These are phyloP conservation scores for Wickerhamiella hasegawae DNA, from an alignment of 805 yeast genomes.

Conservation along the genomic window DNA sequence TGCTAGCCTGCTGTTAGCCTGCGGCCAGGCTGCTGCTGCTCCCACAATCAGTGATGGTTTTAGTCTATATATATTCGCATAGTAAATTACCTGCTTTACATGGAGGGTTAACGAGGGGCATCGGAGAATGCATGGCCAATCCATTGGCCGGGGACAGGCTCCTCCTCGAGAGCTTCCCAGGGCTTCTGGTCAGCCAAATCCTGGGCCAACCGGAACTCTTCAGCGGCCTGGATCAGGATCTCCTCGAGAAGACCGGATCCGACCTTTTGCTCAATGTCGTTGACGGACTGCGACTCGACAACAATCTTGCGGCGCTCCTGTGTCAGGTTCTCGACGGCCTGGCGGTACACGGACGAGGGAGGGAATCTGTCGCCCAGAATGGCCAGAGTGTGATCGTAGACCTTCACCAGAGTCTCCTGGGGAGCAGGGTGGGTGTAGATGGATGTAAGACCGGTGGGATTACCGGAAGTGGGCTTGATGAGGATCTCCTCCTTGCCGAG, in stretches of 20 bases:
- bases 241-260: constrained; percentile 81
- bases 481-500: constrained; percentile 23
- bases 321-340: constrained; percentile 57
- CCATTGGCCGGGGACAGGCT: constrained; percentile 75
- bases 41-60: no score
- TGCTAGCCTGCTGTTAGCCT: no score
- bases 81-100: no score
- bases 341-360: constrained; percentile 54
- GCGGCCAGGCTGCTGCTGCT: no score
- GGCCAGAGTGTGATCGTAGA: constrained; percentile 54
- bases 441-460: constrained; percentile 74
- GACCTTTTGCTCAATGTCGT: constrained; percentile 52
- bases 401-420: constrained; percentile 54
- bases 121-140: constrained; percentile 13
- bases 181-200: constrained; percentile 52
- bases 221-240: constrained; percentile 64
- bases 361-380: constrained; percentile 50
- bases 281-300: constrained; percentile 41
- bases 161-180: constrained; percentile 72
- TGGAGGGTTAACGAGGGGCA: constrained; percentile 3
- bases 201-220: constrained; percentile 52
- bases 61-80: no score
- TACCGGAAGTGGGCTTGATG: constrained; percentile 42
- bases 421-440: constrained; percentile 70
- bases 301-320: constrained; percentile 53